A percentile compares a stretch with the other conserved stretches of the same genome.
Evolutionary conservation across 352 stramenopile genomes (phyloP).

Genomic region (Globisporangium rhizosaccharum): DNA sequence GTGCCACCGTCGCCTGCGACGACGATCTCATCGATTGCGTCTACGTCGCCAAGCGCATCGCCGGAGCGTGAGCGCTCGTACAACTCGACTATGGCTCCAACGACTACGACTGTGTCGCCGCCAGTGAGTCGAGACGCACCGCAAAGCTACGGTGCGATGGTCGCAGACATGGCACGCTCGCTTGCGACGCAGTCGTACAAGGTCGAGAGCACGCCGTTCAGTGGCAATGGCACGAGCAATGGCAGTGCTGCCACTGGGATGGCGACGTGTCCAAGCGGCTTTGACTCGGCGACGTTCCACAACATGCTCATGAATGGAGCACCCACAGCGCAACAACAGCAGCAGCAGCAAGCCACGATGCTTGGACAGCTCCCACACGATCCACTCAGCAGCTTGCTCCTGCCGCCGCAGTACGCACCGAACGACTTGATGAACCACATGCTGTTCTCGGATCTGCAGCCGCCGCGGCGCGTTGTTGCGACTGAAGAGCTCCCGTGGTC

Average conservation of each 20-base stretch:
- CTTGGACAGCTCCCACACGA: not conserved
- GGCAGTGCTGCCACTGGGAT: no score
- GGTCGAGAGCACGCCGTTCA: not conserved
- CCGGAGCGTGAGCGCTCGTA: constrained; percentile 30
- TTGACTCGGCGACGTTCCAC: constrained; percentile 10
- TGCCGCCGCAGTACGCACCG: constrained; percentile 22
- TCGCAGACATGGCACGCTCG: not conserved
- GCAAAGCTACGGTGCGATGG: not conserved
- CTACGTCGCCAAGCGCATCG: constrained; percentile 32
- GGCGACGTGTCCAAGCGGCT: constrained; percentile 15
- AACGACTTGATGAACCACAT: constrained; percentile 52
- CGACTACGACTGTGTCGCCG: not conserved
- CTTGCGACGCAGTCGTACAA: not conserved
- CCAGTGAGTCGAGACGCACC: not conserved
- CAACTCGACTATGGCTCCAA: not conserved
- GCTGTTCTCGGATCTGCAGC: constrained; percentile 55
- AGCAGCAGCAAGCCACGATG: constrained; percentile 15
- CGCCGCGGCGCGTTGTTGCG: constrained; percentile 54
- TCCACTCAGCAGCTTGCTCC: constrained; percentile 9
- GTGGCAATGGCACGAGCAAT: not conserved
- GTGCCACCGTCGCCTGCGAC: constrained; percentile 25
- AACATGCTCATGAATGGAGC: constrained; percentile 23
- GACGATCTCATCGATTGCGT: constrained; percentile 21
- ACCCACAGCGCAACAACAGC: not conserved
- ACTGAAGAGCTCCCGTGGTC: constrained; percentile 76